Percentiles rank a stretch among this genome's conserved stretches.
Conservation (phyloP, 768 basidiomycete species). For the Mycena pura region DNA sequence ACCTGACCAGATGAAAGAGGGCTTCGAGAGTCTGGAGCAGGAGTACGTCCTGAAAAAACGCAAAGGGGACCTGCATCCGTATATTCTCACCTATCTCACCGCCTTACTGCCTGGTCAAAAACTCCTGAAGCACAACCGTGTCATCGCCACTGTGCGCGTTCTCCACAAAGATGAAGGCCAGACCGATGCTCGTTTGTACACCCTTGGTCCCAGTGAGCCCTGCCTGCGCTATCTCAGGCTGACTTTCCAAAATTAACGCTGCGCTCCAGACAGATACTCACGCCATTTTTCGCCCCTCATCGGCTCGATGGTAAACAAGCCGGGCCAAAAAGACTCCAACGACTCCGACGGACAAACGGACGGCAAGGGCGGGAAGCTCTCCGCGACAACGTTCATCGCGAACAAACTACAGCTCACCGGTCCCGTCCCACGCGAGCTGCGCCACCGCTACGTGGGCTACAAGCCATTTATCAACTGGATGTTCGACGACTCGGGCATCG, state of each 20-base stretch:
- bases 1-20: slow-evolving; percentile 34
- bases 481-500: slow-evolving; percentile 45
- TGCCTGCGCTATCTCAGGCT: background rate
- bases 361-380: slow-evolving; percentile 21
- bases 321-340: slow-evolving; percentile 19
- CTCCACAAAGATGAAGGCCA: slow-evolving; percentile 40
- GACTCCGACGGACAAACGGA: slow-evolving; percentile 16
- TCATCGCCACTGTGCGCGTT: slow-evolving; percentile 34
- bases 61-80: slow-evolving; percentile 34
- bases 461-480: slow-evolving; percentile 48
- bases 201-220: slow-evolving; percentile 45
- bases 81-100: slow-evolving; percentile 35
- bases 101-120: slow-evolving; percentile 31
- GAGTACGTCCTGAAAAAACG: slow-evolving; percentile 41
- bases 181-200: slow-evolving; percentile 39
- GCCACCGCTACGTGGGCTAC: slow-evolving; percentile 46
- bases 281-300: slow-evolving; percentile 52
- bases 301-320: slow-evolving; percentile 39
- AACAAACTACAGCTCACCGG: slow-evolving; percentile 52
- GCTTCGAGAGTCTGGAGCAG: slow-evolving; percentile 25
- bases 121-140: slow-evolving; percentile 35
- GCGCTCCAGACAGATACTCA: slow-evolving; percentile 36
- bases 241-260: background rate
- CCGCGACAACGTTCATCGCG: slow-evolving; percentile 47
- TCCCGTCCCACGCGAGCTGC: slow-evolving; percentile 47